Base-by-base conservation (phyloP, 2,329 filamentous ascomycete species). In the Herpomyces periplanetae region DNA sequence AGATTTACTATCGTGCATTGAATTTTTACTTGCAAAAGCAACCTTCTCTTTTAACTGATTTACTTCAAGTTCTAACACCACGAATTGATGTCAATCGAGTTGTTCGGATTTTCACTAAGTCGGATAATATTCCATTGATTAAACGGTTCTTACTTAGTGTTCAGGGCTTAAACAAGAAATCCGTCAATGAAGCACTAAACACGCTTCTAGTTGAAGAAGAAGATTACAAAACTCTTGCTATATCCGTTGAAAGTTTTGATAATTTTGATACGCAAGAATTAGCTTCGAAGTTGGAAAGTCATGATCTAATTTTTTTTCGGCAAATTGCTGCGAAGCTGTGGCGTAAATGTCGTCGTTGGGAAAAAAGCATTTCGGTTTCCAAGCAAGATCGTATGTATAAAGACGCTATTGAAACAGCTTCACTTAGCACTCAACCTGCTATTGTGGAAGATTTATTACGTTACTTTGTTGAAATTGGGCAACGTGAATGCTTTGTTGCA, bases 351-450 rank as follows among this genome's bases (percentile, higher is more conserved):
- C 91, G 91, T 62, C 58, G 80, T 27, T 96, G 84, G 84, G 75
- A 91, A 46, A 91, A 91, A 47, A 88, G 73, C 3, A 96, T 96
- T 39, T 57, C 69, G 13, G 48, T 96, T 17, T 91, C 75, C 8
- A 96, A 96, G 51, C 75, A 96, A 39, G 80, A 96, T 47, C 91
- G 88, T 53, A 49, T 96, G 8, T 96, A 80, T 61, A 91, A 88
- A 50, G 80, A 96, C 43, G 80, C 84, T 11, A 91, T 96, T 26
- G 80, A 96, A 50, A 96, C 80, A 7, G 57, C 84, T 13, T 80
- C 80, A 11, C 65, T 88, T 21, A 91, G 75, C 19, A 50, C 52
- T 35, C 91, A 91, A 52, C 36, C 51, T 6, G 73, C 88, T 12
- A 64, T 91, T 29, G 75, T 96, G 15, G 80, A 91, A 42, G 80